Evolutionary conservation across 225 moss, liverwort and hornwort species (phyloP).

Genomic region (Pseudisothecium myosuroides): DNA sequence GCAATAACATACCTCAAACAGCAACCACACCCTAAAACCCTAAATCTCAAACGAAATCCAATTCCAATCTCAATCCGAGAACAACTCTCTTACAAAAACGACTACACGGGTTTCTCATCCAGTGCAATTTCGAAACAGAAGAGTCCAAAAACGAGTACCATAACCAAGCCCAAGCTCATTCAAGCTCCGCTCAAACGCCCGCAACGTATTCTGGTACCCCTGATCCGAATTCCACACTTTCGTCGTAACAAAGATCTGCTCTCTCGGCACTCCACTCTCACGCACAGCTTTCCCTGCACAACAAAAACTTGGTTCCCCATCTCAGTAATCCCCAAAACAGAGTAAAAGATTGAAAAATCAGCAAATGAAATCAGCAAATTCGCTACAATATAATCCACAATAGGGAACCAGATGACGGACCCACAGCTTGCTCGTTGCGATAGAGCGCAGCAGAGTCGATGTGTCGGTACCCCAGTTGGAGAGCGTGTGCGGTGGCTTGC

Average conservation of each 20-base stretch:
- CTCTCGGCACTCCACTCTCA: slow-evolving; percentile 76
- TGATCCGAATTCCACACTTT: slow-evolving; percentile 96
- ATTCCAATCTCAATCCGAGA: no score
- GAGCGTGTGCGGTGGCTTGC: slow-evolving; percentile 33
- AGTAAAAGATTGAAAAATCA: neutral
- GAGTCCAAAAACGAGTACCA: slow-evolving; percentile 1
- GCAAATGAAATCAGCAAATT: neutral
- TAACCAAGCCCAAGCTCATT: slow-evolving; percentile 69
- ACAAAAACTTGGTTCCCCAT: neutral
- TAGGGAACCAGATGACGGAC: neutral
- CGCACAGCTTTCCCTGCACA: slow-evolving; percentile 63
- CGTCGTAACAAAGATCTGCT: slow-evolving; percentile 80
- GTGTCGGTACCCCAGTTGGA: slow-evolving; percentile 68
- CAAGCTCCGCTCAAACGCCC: slow-evolving; percentile 73
- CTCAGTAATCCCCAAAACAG: neutral
- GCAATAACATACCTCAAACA: neutral
- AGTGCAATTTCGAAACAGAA: neutral
- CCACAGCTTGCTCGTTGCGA: slow-evolving; percentile 78
- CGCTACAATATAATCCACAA: no score
- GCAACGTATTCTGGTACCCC: slow-evolving; percentile 65
- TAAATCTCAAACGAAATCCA: neutral
- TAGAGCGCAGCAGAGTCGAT: slow-evolving; percentile 71
- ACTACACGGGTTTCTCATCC: neutral
- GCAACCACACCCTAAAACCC: neutral
- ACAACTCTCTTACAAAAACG: neutral